These are phyloP conservation scores for Monilinia vaccinii-corymbosi DNA, from an alignment of 2,329 filamentous ascomycete species.

Conservation along the genomic window DNA sequence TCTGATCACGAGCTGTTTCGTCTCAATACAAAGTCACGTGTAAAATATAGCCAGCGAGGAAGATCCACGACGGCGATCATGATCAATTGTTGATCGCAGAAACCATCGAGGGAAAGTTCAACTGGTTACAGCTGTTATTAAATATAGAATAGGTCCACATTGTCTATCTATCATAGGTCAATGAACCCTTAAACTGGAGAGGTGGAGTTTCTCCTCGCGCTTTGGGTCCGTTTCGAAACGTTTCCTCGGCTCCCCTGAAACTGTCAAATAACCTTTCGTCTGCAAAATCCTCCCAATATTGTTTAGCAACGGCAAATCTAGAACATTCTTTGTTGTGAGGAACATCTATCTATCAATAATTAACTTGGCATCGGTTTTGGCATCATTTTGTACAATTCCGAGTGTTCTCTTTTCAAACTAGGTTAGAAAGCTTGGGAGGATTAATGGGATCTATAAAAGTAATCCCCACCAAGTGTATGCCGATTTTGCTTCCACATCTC, in stretches of 20 bases:
- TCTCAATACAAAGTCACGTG: neutral
- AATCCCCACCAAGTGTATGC: neutral
- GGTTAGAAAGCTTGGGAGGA: neutral
- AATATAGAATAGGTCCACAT: neutral
- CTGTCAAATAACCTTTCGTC: neutral
- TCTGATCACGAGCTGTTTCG: neutral
- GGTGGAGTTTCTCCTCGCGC: neutral
- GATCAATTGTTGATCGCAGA: neutral
- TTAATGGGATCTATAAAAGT: neutral
- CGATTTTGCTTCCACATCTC: neutral
- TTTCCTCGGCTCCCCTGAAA: slow-evolving; percentile 4
- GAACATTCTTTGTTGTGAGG: neutral
- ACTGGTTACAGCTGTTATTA: neutral
- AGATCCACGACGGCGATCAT: neutral
- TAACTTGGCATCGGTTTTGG: slow-evolving; percentile 3
- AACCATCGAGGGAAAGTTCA: neutral
- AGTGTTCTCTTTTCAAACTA: neutral
- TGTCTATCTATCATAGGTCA: neutral
- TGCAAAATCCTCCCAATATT: neutral
- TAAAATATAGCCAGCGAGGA: neutral
- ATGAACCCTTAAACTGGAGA: neutral
- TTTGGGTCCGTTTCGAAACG: slow-evolving; percentile 4
- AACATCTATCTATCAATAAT: neutral
- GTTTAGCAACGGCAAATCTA: neutral
- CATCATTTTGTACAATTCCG: neutral